Evolutionary conservation across 208 protist genomes (phyloP).

Genomic region (Spongospora subterranea): DNA sequence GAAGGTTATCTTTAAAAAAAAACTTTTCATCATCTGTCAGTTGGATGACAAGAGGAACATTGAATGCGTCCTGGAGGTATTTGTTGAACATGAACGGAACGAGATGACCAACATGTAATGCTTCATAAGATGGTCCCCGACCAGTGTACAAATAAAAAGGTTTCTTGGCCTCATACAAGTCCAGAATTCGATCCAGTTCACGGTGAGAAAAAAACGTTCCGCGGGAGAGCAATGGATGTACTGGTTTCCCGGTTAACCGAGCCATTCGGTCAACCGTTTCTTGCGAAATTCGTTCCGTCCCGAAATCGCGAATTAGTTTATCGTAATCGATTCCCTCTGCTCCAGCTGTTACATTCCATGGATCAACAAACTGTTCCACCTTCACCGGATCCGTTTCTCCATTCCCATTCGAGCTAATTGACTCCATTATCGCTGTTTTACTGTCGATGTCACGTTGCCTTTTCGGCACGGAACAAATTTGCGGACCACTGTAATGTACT

Average conservation of each 20-base stretch:
- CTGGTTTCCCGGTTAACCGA: constrained; percentile 64
- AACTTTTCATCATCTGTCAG: constrained; percentile 99
- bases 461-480: neutral
- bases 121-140: constrained; percentile 90
- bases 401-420: neutral
- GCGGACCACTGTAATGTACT: neutral
- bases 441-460: neutral
- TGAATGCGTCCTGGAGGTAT: constrained; percentile 93
- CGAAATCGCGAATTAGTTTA: constrained; percentile 81
- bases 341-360: constrained; percentile 73
- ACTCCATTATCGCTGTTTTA: neutral
- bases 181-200: constrained; percentile 90
- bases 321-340: constrained; percentile 76
- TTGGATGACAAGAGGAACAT: constrained; percentile 91
- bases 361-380: constrained; percentile 69
- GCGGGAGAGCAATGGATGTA: constrained; percentile 73
- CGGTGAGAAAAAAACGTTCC: constrained; percentile 96
- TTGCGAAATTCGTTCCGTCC: constrained; percentile 71
- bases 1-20: constrained; percentile 88
- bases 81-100: constrained; percentile 98
- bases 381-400: neutral
- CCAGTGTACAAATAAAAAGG: constrained; percentile 99
- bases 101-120: constrained; percentile 98
- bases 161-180: constrained; percentile 83
- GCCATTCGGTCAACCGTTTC: constrained; percentile 73